Conservation (phyloP, 176 grass and related monocot genomes). For the Coix lacrymajobi region DNA sequence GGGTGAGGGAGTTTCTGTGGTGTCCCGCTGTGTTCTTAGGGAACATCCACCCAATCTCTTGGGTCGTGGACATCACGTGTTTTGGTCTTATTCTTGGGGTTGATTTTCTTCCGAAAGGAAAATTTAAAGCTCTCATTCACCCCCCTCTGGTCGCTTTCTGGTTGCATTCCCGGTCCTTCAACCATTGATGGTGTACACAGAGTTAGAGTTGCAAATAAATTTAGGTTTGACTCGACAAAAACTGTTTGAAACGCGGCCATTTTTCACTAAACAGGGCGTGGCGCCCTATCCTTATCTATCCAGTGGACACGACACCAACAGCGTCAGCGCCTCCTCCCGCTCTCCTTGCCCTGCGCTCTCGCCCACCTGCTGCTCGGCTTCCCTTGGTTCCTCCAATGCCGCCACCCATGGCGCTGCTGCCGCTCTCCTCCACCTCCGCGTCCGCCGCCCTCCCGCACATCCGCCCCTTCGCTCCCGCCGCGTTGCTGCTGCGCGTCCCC, state of each 20-base stretch:
- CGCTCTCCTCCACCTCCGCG: conserved; percentile 14
- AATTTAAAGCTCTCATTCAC: too few relatives aligned
- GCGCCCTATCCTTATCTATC: conserved; percentile 28
- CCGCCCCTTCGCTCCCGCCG: background rate
- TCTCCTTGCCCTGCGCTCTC: too few relatives aligned
- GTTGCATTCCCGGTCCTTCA: too few relatives aligned
- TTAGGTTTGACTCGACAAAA: background rate
- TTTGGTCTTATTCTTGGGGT: too few relatives aligned
- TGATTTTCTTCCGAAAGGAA: too few relatives aligned
- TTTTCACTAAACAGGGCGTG: background rate
- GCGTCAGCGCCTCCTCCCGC: background rate
- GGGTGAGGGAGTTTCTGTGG: too few relatives aligned
- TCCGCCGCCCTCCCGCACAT: background rate
- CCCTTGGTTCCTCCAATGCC: conserved; percentile 20
- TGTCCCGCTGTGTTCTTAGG: too few relatives aligned
- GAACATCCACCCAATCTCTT: too few relatives aligned
- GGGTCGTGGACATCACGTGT: too few relatives aligned
- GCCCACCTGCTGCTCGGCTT: background rate
- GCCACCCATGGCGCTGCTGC: conserved; percentile 41
- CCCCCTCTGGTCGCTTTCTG: too few relatives aligned
- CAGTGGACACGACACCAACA: background rate
- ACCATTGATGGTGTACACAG: background rate
- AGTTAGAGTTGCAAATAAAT: background rate
- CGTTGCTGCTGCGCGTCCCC: background rate
- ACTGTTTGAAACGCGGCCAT: background rate